Base-by-base conservation (phyloP, 441 rosid species). In the Erodium trifolium region DNA sequence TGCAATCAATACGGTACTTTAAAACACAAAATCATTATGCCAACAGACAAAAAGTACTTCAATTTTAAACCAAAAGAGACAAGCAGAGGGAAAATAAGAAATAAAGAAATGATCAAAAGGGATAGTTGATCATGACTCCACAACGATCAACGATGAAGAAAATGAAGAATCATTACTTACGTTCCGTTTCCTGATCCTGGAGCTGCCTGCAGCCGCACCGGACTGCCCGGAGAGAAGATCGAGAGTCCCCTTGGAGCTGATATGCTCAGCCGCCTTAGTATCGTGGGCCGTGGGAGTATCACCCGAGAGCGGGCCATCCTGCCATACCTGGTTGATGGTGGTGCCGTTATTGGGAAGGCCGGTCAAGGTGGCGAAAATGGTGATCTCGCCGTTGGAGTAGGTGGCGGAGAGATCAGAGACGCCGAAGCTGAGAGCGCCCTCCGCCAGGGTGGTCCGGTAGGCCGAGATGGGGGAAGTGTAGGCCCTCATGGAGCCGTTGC, bases 321-420 rank as follows among this genome's bases (percentile, higher is more conserved):
- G 89, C 89, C 92, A 87, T 14, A 87, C 84, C 83, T 87, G 92
- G 68, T 87, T 83, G 14, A 85, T 35, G 34, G 72, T 75, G 10
- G 53, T 45, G 10, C 53, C 53, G 13, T 10, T 10, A 49, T 23
- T 23, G 27, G 27, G 27, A 23, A 87, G 79, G 10, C 18, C 79
- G 9, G 9, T 39, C 63, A 93, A 67, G 41, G 82, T 88, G 35
- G 95, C 98, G 67, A 78, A 86, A 47, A 93, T 85, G 70, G 74
- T 79, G 8, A 89, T 81, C 82, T 93, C 96, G 14, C 79, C 81
- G 62, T 81, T 76, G 0, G 78, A 71, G 37, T 72, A 88, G 3
- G 82, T 75, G 0, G 95, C 95, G 1, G 88, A 78, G 35, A 88
- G 39, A 34, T 76, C 83, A 1, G 95, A 71, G 55, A 87, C 95